Evolutionary conservation across 495 filamentous ascomycete genomes (phyloP).

Genomic region (Hamigera avellanea): DNA sequence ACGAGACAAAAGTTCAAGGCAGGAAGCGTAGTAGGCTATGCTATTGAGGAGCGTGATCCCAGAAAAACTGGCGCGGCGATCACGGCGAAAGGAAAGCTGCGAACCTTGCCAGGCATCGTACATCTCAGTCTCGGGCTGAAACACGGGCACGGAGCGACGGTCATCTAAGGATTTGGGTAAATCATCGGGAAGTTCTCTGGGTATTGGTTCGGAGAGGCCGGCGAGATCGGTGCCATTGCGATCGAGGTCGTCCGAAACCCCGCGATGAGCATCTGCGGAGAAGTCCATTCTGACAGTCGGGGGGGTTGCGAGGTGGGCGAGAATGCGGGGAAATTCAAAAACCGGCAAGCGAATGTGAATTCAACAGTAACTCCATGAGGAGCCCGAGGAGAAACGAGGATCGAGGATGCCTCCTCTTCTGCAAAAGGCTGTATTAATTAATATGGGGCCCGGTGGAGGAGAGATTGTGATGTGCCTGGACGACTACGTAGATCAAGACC

Average conservation of each 20-base stretch:
- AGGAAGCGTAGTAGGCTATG: background rate
- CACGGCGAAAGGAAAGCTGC: conserved; percentile 4
- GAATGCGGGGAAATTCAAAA: conserved; percentile 2
- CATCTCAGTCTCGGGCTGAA: conserved; percentile 73
- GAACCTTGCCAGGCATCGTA: conserved; percentile 98
- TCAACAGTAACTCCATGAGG: conserved; percentile 2
- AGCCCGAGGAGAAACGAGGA: too few species aligned
- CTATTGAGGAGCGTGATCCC: background rate
- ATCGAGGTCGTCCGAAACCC: conserved; percentile 24
- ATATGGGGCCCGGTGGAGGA: too few species aligned
- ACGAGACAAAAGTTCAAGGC: too few species aligned
- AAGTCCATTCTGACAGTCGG: conserved; percentile 23
- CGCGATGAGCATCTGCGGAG: conserved; percentile 23
- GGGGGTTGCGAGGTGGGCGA: conserved; percentile 2
- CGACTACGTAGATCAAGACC: conserved; percentile 13
- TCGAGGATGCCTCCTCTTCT: too few species aligned
- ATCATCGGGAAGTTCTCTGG: conserved; percentile 62
- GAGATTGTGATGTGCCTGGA: background rate
- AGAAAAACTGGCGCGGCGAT: background rate
- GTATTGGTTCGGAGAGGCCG: conserved; percentile 11
- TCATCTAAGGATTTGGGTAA: conserved; percentile 88
- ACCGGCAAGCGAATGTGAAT: background rate
- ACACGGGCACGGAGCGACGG: conserved; percentile 50
- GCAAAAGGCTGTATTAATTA: too few species aligned
- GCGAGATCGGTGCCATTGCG: conserved; percentile 3